A percentile compares a stretch with the other conserved stretches of the same genome.
These are phyloP conservation scores for Scedosporium aurantiacum DNA, from an alignment of 2,329 filamentous ascomycete genomes.

Conservation along the genomic window DNA sequence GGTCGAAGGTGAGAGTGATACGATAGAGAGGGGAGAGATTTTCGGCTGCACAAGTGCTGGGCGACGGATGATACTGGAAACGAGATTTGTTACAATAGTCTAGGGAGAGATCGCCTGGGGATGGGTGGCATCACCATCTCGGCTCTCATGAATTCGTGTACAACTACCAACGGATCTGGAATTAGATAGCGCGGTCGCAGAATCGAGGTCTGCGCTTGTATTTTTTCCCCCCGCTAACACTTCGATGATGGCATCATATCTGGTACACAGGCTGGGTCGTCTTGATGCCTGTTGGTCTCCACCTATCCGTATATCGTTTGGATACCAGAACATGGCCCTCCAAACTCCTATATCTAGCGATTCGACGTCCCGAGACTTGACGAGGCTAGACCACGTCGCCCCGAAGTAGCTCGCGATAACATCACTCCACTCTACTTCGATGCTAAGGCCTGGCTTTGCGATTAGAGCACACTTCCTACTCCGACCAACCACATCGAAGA, in stretches of 20 bases:
- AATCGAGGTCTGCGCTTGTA: not conserved
- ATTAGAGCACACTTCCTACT: too few species aligned
- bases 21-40: not conserved
- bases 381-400: not conserved
- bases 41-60: not conserved
- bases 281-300: too few species aligned
- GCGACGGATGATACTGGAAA: not conserved
- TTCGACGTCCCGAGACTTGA: not conserved
- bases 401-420: not conserved
- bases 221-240: not conserved
- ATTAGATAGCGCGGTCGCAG: not conserved
- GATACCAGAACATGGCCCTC: too few species aligned
- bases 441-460: too few species aligned
- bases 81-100: not conserved
- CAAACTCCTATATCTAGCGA: too few species aligned
- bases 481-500: too few species aligned
- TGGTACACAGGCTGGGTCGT: too few species aligned
- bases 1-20: conserved; percentile 14
- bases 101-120: not conserved
- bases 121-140: not conserved
- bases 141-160: not conserved
- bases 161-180: not conserved
- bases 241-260: too few species aligned
- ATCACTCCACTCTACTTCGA: not conserved
- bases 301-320: too few species aligned